Base-by-base conservation (phyloP, 805 yeast species). In the Teunomyces stri region DNA sequence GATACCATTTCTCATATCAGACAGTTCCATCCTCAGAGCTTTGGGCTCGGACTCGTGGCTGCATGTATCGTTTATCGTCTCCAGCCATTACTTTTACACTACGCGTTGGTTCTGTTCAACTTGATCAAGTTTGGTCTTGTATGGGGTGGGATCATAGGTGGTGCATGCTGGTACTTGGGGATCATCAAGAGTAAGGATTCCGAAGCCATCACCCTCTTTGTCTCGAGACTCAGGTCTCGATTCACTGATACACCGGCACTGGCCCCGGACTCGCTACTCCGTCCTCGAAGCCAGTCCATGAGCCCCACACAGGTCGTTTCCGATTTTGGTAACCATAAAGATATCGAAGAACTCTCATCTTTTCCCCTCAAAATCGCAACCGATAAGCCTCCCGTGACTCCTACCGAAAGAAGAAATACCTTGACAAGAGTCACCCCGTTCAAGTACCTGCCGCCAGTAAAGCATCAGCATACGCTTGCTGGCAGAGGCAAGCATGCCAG, bases 141-240 rank as follows among this genome's bases (percentile, higher is more conserved):
- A 1, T 63, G 68, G 64, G 61, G 54, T 1, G 46, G 54, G 1
- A 33, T 64, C 4, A 29, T 61, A 1, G 69, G 62, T 12, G 59
- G 55, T 0, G 49, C 54, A 9, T 55, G 55, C 33, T 63, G 69
- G 67, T 68, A 67, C 51, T 41, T 57, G n/a, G 74, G 74, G 2
- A 34, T 65, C 15, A 43, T 59, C 45, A 55, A 54, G 35, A 29
- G 52, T 1, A 49, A 50, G 30, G 56, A 59, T 39, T 27, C 51
- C 3, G 51, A 46, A 12, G 15, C 38, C n/a, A 30, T 51, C 21
- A 13, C 39, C 4, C 45, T 44, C 3, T 48, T 34, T 11, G 36
- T 42, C 44, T 5, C 31, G 16, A 45, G 34, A 6, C 35, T 51
- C 38, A 45, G 46, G 16, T 20, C 31, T 10, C 15, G 34, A n/a